Evolutionary conservation across 176 grass and related monocot species (phyloP).

Genomic region (Triticum monococcum): DNA sequence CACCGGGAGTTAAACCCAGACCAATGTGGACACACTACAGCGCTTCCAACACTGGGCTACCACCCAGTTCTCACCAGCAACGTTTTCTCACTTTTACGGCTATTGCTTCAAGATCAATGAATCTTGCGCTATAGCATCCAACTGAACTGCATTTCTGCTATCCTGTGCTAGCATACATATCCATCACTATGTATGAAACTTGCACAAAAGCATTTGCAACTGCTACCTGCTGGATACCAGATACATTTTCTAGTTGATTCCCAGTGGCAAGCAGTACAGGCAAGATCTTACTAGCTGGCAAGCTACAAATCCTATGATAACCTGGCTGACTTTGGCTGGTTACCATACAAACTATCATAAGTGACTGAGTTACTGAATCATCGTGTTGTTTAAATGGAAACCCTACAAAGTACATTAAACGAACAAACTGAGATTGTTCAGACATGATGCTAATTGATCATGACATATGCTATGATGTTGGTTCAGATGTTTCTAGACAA

Average conservation of each 20-base stretch:
- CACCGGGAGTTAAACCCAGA: background rate
- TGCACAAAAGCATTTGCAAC: background rate
- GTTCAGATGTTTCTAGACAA: background rate
- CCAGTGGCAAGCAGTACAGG: background rate
- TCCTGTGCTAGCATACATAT: background rate
- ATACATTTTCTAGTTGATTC: background rate
- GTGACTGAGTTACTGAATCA: background rate
- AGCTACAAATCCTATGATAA: slow-evolving; percentile 18
- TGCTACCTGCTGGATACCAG: slow-evolving; percentile 6
- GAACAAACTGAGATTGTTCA: background rate
- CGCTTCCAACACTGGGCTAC: background rate
- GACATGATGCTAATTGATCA: background rate
- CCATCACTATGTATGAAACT: background rate
- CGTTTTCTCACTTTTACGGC: background rate
- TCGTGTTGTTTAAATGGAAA: background rate
- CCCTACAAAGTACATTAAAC: background rate
- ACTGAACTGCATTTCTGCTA: background rate
- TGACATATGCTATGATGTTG: background rate
- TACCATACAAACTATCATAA: background rate
- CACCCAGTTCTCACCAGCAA: background rate
- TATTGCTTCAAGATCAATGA: background rate
- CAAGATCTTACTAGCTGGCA: slow-evolving; percentile 7
- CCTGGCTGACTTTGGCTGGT: background rate
- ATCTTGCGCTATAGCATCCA: background rate
- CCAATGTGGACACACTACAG: background rate